Evolutionary conservation across 192 early-diverging fungal genomes (phyloP).

Genomic region (Gryganskiella cystojenkinii): DNA sequence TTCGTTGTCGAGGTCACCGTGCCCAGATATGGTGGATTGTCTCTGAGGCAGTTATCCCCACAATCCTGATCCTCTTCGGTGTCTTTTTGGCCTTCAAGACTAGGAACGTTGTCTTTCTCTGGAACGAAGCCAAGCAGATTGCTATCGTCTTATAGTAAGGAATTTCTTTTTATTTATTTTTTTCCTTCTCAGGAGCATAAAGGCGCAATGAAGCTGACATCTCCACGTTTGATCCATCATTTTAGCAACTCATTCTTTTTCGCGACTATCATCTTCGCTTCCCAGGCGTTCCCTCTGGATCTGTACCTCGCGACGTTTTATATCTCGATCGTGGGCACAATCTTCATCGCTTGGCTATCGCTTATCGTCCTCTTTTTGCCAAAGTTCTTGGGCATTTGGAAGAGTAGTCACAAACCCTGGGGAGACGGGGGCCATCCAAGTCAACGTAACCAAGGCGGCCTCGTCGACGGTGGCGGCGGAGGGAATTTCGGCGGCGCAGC

Average conservation of each 20-base stretch:
- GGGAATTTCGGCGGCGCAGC: neutral
- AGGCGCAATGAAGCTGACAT: no score
- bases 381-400: constrained; percentile 30
- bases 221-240: neutral
- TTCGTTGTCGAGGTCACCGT: neutral
- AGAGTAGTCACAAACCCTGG: constrained; percentile 8
- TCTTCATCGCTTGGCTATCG: neutral
- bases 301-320: constrained; percentile 27
- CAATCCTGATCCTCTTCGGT: constrained; percentile 15
- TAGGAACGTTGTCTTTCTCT: constrained; percentile 28
- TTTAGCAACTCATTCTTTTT: constrained; percentile 32
- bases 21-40: constrained; percentile 3
- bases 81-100: constrained; percentile 41
- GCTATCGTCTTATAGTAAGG: constrained; percentile 40
- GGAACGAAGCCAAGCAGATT: constrained; percentile 40
- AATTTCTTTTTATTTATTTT: neutral
- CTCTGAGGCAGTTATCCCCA: neutral
- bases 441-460: neutral
- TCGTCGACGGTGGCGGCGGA: neutral
- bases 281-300: constrained; percentile 14
- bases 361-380: constrained; percentile 21
- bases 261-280: constrained; percentile 11
- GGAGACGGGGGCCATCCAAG: neutral
- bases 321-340: constrained; percentile 8
- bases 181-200: no score